phyloP scores from a whole-genome alignment of 163 green algal species.

The Scenedesmus sp. region DNA sequence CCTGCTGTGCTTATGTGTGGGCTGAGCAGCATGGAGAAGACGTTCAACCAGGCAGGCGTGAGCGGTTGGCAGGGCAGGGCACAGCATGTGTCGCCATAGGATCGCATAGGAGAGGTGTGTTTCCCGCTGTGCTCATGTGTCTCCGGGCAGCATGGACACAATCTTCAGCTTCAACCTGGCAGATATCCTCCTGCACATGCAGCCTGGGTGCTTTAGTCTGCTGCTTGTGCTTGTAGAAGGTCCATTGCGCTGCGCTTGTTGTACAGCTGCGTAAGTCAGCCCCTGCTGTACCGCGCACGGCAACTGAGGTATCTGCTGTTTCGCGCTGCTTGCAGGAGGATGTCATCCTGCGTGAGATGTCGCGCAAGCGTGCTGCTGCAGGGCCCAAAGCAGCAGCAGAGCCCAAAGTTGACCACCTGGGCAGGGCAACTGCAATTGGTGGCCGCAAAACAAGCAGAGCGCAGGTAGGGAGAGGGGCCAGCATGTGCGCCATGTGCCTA shows the following conservation, averaged over 20 bases:
- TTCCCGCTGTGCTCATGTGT: too few relatives aligned
- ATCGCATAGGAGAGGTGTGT: too few relatives aligned
- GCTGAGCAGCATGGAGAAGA: too few relatives aligned
- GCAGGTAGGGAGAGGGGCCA: slow-evolving; percentile 53
- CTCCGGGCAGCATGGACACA: too few relatives aligned
- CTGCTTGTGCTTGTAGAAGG: neutral
- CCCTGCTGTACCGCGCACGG: neutral
- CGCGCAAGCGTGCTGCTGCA: neutral
- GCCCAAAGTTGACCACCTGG: slow-evolving; percentile 36
- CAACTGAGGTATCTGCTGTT: neutral
- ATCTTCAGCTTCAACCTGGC: too few relatives aligned
- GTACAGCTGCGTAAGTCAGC: neutral
- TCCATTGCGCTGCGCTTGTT: neutral
- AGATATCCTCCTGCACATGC: neutral
- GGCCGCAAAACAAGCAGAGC: slow-evolving; percentile 81
- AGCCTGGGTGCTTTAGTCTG: neutral
- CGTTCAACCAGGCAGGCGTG: too few relatives aligned
- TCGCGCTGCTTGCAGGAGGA: neutral
- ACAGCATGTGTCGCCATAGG: too few relatives aligned
- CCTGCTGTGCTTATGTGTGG: too few relatives aligned
- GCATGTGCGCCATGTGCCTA: neutral
- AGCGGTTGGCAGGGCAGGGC: too few relatives aligned
- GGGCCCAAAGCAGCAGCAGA: neutral
- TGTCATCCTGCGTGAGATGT: slow-evolving; percentile 22
- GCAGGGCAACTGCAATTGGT: slow-evolving; percentile 46